phyloP scores from a whole-genome alignment of 495 filamentous ascomycete genomes.

The Aspergillus egyptiacus region DNA sequence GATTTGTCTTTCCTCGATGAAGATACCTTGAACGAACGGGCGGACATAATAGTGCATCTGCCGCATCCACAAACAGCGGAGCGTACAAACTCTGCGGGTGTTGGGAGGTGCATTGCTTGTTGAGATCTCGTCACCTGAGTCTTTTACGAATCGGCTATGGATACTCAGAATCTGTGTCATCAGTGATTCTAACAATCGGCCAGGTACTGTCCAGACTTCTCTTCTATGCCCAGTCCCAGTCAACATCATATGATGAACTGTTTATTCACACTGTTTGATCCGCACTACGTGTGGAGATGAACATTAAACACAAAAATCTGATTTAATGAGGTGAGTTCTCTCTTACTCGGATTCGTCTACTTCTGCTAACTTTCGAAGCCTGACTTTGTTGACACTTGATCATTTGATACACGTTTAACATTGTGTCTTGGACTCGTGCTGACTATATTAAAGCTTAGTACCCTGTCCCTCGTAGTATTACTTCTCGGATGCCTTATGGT shows the following conservation, averaged over 20 bases:
- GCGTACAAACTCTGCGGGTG: slow-evolving; percentile 86
- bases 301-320: slow-evolving; percentile 87
- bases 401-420: slow-evolving; percentile 23
- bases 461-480: slow-evolving; percentile 8
- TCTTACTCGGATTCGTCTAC: not conserved
- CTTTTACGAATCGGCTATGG: slow-evolving; percentile 21
- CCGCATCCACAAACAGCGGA: slow-evolving; percentile 58
- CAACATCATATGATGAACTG: slow-evolving; percentile 61
- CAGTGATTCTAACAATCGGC: slow-evolving; percentile 14
- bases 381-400: slow-evolving; percentile 41
- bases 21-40: slow-evolving; percentile 97
- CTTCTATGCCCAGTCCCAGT: slow-evolving; percentile 24
- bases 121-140: slow-evolving; percentile 97
- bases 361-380: slow-evolving; percentile 43
- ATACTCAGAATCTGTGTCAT: slow-evolving; percentile 8
- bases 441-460: slow-evolving; percentile 25
- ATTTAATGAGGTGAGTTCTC: slow-evolving; percentile 91
- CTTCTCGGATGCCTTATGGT: slow-evolving; percentile 14
- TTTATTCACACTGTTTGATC: slow-evolving; percentile 99
- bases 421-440: slow-evolving; percentile 28
- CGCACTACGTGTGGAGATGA: slow-evolving; percentile 59
- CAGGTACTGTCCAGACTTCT: slow-evolving; percentile 28
- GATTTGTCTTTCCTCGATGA: slow-evolving; percentile 50
- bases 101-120: slow-evolving; percentile 71
- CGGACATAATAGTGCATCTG: slow-evolving; percentile 83